Evolutionary conservation across 2,329 filamentous ascomycete genomes (phyloP).

Genomic region (Stachybotrys chlorohalonatus): DNA sequence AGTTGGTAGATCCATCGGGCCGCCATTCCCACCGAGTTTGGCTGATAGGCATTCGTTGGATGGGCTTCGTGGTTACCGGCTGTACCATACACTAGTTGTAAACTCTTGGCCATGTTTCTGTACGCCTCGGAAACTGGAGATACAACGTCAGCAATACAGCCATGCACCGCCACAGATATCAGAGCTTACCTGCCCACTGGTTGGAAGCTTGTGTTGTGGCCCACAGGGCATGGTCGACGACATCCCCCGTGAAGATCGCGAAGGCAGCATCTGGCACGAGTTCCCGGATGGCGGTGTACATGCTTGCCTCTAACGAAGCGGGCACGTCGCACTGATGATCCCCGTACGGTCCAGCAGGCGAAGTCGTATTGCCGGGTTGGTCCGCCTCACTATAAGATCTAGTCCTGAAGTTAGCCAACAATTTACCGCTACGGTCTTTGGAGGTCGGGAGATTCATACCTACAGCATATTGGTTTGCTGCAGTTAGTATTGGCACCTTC

Average conservation of each 20-base stretch:
- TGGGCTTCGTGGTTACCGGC: constrained; percentile 49
- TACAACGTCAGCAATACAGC: neutral
- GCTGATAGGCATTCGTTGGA: constrained; percentile 42
- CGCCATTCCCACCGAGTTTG: constrained; percentile 24
- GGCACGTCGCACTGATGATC: constrained; percentile 46
- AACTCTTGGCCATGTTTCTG: constrained; percentile 29
- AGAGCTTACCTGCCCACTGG: constrained; percentile 15
- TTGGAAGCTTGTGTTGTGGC: constrained; percentile 28
- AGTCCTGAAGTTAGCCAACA: neutral
- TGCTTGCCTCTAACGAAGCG: constrained; percentile 40
- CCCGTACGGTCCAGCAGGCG: constrained; percentile 42
- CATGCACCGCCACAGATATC: neutral
- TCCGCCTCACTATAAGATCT: constrained; percentile 37
- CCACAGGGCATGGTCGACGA: constrained; percentile 45
- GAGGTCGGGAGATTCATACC: constrained; percentile 18
- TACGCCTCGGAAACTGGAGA: constrained; percentile 35
- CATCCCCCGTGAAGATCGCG: constrained; percentile 51
- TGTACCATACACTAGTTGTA: constrained; percentile 40
- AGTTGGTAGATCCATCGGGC: constrained; percentile 45
- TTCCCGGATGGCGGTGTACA: constrained; percentile 41
- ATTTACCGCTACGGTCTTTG: too few species aligned
- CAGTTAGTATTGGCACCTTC: constrained; percentile 45
- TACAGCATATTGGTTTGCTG: constrained; percentile 51
- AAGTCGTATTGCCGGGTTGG: constrained; percentile 35
- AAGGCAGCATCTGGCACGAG: constrained; percentile 39